Conservation (phyloP, 169 alveolate species). For the Babesia caballi region DNA sequence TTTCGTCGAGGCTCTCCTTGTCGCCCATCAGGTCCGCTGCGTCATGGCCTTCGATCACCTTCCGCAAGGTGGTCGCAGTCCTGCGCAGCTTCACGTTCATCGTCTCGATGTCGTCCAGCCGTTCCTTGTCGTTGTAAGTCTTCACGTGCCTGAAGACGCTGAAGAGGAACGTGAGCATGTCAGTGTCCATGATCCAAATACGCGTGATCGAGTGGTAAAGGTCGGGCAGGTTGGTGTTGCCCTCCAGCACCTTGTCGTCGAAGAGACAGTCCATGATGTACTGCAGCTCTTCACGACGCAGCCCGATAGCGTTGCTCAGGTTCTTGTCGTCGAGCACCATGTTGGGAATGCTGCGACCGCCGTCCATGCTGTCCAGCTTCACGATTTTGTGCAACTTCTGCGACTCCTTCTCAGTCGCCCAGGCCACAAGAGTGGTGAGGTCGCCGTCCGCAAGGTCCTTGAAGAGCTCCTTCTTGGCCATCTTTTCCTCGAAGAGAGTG, state of each 20-base stretch:
- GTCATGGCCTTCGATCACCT: slow-evolving; percentile 1
- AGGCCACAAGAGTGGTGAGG: slow-evolving; percentile 18
- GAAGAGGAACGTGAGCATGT: slow-evolving; percentile 16
- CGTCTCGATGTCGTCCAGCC: neutral
- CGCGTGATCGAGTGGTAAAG: slow-evolving; percentile 34
- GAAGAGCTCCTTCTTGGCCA: slow-evolving; percentile 56
- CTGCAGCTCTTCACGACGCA: slow-evolving; percentile 33
- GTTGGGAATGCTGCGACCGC: neutral
- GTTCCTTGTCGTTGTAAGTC: slow-evolving; percentile 17
- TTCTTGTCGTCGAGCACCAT: neutral
- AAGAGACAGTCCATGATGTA: slow-evolving; percentile 34
- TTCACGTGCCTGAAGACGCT: slow-evolving; percentile 25
- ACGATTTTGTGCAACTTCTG: slow-evolving; percentile 16
- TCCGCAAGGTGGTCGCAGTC: slow-evolving; percentile 3
- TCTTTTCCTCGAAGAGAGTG: slow-evolving; percentile 55
- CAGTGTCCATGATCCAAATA: slow-evolving; percentile 33
- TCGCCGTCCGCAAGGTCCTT: slow-evolving; percentile 55
- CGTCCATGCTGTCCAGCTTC: slow-evolving; percentile 7
- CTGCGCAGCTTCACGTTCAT: slow-evolving; percentile 19
- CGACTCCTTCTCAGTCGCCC: slow-evolving; percentile 28
- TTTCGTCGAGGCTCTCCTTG: neutral
- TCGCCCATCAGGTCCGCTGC: neutral
- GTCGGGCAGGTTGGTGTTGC: slow-evolving; percentile 18
- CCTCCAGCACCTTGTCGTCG: slow-evolving; percentile 24
- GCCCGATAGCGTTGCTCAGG: neutral